Conservation (phyloP, 2,329 filamentous ascomycete species). For the Cryphonectria radicalis region DNA sequence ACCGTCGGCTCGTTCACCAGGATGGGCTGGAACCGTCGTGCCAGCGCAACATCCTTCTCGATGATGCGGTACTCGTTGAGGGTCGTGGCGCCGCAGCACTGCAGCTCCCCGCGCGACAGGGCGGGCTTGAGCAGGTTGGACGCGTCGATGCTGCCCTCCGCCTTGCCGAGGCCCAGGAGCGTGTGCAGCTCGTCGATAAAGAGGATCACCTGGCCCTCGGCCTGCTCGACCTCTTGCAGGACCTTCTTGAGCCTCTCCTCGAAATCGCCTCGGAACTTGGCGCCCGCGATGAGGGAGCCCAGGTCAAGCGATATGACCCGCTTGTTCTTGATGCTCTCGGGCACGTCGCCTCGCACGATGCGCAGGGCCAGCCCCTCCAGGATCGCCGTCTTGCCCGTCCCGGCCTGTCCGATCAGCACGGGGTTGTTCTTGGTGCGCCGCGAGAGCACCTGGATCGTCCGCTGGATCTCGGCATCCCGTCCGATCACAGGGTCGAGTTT, state of each 20-base stretch:
- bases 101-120: conserved; percentile 87
- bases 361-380: conserved; percentile 87
- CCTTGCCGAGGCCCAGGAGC: conserved; percentile 88
- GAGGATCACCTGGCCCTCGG: conserved; percentile 86
- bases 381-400: conserved; percentile 93
- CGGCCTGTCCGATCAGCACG: conserved; percentile 88
- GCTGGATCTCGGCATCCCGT: conserved; percentile 85
- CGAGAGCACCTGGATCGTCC: conserved; percentile 92
- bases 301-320: conserved; percentile 85
- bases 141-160: conserved; percentile 94
- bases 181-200: conserved; percentile 97
- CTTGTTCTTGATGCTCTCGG: conserved; percentile 95
- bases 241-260: conserved; percentile 93
- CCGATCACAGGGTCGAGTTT: conserved; percentile 97
- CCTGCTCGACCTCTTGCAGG: conserved; percentile 86
- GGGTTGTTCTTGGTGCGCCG: conserved; percentile 95
- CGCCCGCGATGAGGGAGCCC: conserved; percentile 90
- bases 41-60: conserved; percentile 93
- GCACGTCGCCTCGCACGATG: conserved; percentile 90
- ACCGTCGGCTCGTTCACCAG: conserved; percentile 90
- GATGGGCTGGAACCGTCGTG: conserved; percentile 92
- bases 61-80: conserved; percentile 90
- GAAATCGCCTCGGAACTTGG: conserved; percentile 94
- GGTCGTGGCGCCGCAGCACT: conserved; percentile 95
- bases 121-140: conserved; percentile 94